phyloP scores from a whole-genome alignment of 345 rosid species.

The Microcos paniculata region DNA sequence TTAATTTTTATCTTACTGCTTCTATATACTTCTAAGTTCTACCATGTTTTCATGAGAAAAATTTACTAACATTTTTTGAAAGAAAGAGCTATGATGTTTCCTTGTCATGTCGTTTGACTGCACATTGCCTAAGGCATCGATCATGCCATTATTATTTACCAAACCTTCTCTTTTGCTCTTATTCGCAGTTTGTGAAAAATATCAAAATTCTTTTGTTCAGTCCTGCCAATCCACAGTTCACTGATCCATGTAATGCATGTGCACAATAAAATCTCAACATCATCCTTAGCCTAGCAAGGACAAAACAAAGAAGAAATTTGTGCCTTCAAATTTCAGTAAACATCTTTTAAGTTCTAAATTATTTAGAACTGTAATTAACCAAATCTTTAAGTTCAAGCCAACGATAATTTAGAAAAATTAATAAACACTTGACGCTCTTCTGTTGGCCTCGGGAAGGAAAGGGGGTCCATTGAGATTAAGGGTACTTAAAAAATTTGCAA shows the following conservation, averaged over 20 bases:
- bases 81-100: conserved; percentile 13
- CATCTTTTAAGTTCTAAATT: too few species aligned
- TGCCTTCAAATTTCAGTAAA: neutral
- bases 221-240: neutral
- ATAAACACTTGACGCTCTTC: too few species aligned
- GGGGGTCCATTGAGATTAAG: neutral
- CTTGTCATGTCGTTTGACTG: conserved; percentile 22
- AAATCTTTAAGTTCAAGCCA: too few species aligned
- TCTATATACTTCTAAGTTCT: too few species aligned
- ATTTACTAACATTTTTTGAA: neutral
- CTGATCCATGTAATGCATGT: neutral
- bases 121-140: neutral
- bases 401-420: too few species aligned
- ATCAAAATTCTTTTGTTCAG: neutral
- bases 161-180: neutral
- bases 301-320: neutral
- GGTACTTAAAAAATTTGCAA: neutral
- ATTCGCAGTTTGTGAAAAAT: neutral
- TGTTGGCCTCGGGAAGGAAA: neutral
- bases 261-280: neutral
- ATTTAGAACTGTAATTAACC: too few species aligned
- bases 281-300: neutral
- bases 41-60: conserved; percentile 7
- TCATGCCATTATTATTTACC: neutral
- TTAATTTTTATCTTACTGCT: too few species aligned